A percentile compares a stretch with the other conserved stretches of the same genome.
These are phyloP conservation scores for Ceratocystis destructans DNA, from an alignment of 2,329 filamentous ascomycete species.

Conservation along the genomic window DNA sequence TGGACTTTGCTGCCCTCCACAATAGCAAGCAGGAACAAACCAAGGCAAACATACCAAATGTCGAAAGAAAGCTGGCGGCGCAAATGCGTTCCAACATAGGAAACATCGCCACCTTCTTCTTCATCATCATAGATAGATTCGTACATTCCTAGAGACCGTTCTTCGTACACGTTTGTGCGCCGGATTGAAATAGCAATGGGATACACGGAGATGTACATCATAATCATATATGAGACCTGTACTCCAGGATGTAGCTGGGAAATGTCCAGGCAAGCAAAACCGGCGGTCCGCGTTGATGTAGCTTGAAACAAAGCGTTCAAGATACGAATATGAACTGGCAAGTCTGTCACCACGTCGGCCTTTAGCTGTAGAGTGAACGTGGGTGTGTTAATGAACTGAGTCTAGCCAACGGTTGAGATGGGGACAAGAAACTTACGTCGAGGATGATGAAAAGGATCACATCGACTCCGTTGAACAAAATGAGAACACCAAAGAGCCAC, in stretches of 20 bases:
- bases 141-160: constrained; percentile 69
- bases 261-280: constrained; percentile 71
- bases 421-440: constrained; percentile 46
- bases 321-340: constrained; percentile 62
- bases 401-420: neutral
- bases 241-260: constrained; percentile 72
- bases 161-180: constrained; percentile 91
- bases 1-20: constrained; percentile 64
- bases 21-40: constrained; percentile 84
- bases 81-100: constrained; percentile 82
- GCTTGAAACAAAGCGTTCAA: constrained; percentile 86
- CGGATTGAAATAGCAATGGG: constrained; percentile 93
- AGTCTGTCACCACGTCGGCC: constrained; percentile 48
- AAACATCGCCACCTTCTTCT: constrained; percentile 48
- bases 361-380: constrained; percentile 43
- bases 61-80: constrained; percentile 91
- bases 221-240: constrained; percentile 86
- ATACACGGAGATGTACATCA: constrained; percentile 99
- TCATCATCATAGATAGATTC: constrained; percentile 34
- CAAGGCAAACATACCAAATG: constrained; percentile 90
- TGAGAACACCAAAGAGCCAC: constrained; percentile 84
- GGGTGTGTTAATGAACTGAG: constrained; percentile 15
- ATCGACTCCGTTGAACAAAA: constrained; percentile 71
- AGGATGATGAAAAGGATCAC: constrained; percentile 84
- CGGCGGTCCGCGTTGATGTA: constrained; percentile 75